Conservation (phyloP, 305 asterid genomes). For the Ilex paraguariensis region DNA sequence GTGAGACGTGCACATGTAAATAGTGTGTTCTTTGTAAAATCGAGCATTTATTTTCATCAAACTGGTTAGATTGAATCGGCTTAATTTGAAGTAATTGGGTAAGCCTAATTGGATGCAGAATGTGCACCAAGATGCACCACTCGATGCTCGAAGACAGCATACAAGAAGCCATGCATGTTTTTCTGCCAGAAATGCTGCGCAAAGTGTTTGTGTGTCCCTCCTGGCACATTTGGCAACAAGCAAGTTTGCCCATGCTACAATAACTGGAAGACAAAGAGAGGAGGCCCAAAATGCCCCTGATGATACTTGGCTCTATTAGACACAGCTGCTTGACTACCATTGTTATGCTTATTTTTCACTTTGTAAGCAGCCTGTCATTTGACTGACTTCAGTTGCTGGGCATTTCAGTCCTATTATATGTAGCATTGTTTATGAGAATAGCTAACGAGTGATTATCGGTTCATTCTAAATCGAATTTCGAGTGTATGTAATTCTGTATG, state of each 20-base stretch:
- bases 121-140: slow-evolving; percentile 40
- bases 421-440: too few relatives aligned
- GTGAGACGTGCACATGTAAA: background rate
- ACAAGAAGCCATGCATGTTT: slow-evolving; percentile 23
- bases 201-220: slow-evolving; percentile 52
- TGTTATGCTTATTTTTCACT: too few relatives aligned
- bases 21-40: too few relatives aligned
- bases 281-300: slow-evolving; percentile 58
- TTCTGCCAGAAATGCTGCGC: slow-evolving; percentile 42
- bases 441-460: too few relatives aligned
- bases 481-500: too few relatives aligned
- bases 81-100: background rate
- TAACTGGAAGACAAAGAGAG: slow-evolving; percentile 57
- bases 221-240: slow-evolving; percentile 59
- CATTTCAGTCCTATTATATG: too few relatives aligned
- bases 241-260: slow-evolving; percentile 58
- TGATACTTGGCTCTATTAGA: too few relatives aligned
- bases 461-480: too few relatives aligned
- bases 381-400: too few relatives aligned
- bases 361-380: too few relatives aligned
- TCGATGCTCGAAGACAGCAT: slow-evolving; percentile 50
- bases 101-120: slow-evolving; percentile 23
- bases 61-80: background rate
- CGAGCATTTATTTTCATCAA: background rate
- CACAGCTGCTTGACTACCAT: too few relatives aligned